Conservation (phyloP, 371 early-diverging fungal species). For the Mucor circinelloides region DNA sequence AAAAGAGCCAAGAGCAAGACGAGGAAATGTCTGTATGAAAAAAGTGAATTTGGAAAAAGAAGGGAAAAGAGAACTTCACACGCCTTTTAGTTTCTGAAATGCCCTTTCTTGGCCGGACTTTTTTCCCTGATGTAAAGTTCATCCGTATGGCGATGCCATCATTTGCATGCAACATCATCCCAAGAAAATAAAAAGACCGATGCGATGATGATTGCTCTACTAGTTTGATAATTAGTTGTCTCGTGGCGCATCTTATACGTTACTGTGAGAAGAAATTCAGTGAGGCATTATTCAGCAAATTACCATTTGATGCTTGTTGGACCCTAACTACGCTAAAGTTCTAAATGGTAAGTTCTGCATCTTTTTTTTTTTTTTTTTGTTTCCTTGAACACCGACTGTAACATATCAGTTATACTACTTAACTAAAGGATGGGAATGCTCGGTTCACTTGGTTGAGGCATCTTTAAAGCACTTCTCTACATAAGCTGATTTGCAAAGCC, state of each 20-base stretch:
- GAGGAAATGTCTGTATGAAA: background rate
- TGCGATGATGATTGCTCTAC: background rate
- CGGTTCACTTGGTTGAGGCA: too few relatives aligned
- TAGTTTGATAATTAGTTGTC: background rate
- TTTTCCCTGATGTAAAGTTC: background rate
- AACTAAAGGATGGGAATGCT: too few relatives aligned
- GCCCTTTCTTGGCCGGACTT: conserved; percentile 1
- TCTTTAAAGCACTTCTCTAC: too few relatives aligned
- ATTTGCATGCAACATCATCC: background rate
- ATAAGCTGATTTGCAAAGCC: too few relatives aligned
- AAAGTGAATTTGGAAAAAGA: conserved; percentile 2
- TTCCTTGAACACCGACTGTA: background rate
- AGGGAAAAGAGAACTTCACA: conserved; percentile 19
- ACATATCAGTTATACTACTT: too few relatives aligned
- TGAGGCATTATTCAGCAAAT: background rate
- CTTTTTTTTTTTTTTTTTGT: background rate
- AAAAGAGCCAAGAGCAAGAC: background rate
- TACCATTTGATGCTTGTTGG: background rate
- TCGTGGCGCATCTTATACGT: background rate
- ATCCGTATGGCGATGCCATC: background rate
- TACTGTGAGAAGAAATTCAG: background rate
- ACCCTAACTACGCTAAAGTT: background rate
- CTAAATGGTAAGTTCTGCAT: background rate
- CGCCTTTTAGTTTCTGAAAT: conserved; percentile 6
- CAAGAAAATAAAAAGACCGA: background rate